Conservation (phyloP, 2,329 filamentous ascomycete species). For the Pseudogymnoascus sp. region DNA sequence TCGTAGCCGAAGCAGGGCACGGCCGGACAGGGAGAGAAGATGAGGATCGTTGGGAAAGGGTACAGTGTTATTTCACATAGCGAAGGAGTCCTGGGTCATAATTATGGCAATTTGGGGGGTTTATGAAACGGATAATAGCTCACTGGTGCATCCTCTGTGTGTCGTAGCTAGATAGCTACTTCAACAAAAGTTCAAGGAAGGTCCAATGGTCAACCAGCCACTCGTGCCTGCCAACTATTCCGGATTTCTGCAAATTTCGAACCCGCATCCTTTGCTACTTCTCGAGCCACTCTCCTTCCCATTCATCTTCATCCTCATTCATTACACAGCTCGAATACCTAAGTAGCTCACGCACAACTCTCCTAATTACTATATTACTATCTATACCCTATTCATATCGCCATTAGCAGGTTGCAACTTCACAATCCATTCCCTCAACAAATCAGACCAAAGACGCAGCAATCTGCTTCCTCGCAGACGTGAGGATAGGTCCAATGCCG, state of each 20-base stretch:
- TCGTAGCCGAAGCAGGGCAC: conserved; percentile 24
- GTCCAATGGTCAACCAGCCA: background rate
- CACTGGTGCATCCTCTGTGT: background rate
- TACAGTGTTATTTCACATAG: conserved; percentile 16
- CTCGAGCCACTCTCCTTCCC: background rate
- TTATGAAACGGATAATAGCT: background rate
- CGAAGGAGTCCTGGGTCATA: conserved; percentile 21
- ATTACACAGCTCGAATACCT: background rate
- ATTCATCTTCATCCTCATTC: background rate
- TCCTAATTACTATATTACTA: background rate
- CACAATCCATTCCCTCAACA: background rate
- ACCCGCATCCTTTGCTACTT: background rate
- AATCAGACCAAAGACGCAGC: background rate
- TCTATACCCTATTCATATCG: background rate
- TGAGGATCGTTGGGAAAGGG: conserved; percentile 11
- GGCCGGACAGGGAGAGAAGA: conserved; percentile 20
- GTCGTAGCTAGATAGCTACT: background rate
- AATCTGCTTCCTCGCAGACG: background rate
- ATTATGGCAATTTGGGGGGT: background rate
- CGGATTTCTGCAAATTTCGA: background rate
- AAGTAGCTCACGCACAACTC: background rate
- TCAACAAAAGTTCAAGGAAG: background rate
- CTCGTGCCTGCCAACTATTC: background rate
- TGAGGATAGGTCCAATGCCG: background rate
- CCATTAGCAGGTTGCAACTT: background rate